Base-by-base conservation (phyloP, 306 rosid genomes). In the Hippophae gyantsensis region DNA sequence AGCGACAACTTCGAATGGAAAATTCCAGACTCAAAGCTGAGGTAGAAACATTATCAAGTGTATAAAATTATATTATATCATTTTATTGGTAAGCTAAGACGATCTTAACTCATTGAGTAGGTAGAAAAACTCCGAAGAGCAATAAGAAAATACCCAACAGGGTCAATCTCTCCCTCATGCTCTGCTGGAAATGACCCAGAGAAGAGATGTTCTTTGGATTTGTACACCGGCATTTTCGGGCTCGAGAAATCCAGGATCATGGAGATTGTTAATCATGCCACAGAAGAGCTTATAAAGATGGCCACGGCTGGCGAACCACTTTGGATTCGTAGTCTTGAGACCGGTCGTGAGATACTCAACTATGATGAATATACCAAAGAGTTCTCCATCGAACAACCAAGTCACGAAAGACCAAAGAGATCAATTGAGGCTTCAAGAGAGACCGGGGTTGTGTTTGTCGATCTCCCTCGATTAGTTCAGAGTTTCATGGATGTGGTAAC, bases 21-120 rank as follows among this genome's bases (percentile, higher is more conserved):
- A 93, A 93, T 61, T 90, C 89, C 56, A 84, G 81, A 51, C 99
- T 93, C 76, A 93, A 86, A 86, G 85, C 95, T 43, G 99, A 93
- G 97, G 97, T 87, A 46, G 23, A 18, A 18, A 18, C 23, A 18
- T 18, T 18, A 18, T 18, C 23, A 18, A 18, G 23, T 18, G 23
- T 18, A 18, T 18, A 18, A 18, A 18, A 18, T 18, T 18, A 18
- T 18, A 18, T 18, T 18, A 1, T 18, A 18, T 18, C 38, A 32
- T 32, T 32, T 2, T 32, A 32, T 32, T 32, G 38, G 3, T 2
- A 32, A 32, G 38, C 38, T 32, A 2, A 32, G 40, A 54, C 5
- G 12, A 49, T 23, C 7, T 40, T 12, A n/a, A 23, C 23, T 7
- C 6, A 27, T 51, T 45, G 11, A 61, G 48, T 44, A 89, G 95